A percentile compares a stretch with the other conserved stretches of the same genome.
These are phyloP conservation scores for Colletotrichum sp. DNA, from an alignment of 2,329 filamentous ascomycete genomes.

Conservation along the genomic window DNA sequence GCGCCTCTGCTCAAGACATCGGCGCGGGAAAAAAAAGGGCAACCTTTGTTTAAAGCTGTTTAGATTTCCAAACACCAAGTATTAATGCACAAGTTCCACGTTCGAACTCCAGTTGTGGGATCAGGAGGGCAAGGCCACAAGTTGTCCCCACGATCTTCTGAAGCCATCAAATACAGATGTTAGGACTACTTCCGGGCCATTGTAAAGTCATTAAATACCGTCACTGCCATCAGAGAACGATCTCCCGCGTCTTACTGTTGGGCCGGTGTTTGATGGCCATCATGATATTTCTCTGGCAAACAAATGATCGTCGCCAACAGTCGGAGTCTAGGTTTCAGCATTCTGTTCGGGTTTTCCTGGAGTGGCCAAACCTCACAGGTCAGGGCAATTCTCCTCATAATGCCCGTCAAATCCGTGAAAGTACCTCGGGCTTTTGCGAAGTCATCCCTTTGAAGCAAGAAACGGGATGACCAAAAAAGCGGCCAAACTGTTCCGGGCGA, in stretches of 20 bases:
- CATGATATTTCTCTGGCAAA: not conserved
- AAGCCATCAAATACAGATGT: not conserved
- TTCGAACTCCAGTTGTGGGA: not conserved
- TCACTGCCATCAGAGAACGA: not conserved
- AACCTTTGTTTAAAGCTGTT: not conserved
- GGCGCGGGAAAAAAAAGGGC: not conserved
- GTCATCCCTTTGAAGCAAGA: not conserved
- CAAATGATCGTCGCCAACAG: not conserved
- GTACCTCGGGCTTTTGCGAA: not conserved
- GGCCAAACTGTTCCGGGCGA: not conserved
- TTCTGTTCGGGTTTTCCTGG: not conserved
- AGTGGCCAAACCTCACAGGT: not conserved
- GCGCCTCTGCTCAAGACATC: not conserved
- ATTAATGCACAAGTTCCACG: not conserved
- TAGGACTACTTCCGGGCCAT: not conserved
- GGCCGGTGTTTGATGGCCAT: not conserved
- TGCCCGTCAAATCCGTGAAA: not conserved
- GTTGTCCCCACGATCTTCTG: not conserved
- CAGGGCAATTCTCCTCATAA: not conserved
- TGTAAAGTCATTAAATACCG: not conserved
- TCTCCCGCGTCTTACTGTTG: not conserved
- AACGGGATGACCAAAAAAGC: not conserved
- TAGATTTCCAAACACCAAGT: not conserved
- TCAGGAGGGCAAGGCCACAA: not conserved
- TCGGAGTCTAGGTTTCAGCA: not conserved